Percentiles rank a stretch among this genome's conserved stretches.
These are phyloP conservation scores for Wilcoxina mikolae DNA, from an alignment of 495 filamentous ascomycete species.

Conservation along the genomic window DNA sequence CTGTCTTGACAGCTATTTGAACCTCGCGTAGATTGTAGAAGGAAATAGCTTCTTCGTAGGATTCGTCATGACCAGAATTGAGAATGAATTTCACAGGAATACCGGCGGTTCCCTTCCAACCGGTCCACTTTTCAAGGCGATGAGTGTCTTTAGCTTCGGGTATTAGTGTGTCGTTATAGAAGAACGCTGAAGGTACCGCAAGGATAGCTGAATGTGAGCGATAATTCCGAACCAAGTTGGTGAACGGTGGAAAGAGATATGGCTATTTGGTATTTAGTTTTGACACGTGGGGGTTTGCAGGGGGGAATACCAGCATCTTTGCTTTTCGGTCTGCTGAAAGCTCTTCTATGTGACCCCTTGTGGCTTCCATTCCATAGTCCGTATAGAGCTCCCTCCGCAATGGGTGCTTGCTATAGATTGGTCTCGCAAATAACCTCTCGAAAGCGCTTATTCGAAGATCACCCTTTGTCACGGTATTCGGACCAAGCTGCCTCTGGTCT, in stretches of 20 bases:
- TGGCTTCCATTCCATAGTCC: background rate
- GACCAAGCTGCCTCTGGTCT: constrained; percentile 39
- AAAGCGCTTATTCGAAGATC: constrained; percentile 36
- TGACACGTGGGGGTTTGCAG: constrained; percentile 10
- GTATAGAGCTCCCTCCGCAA: constrained; percentile 29
- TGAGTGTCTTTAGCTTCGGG: constrained; percentile 33
- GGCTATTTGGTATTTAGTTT: constrained; percentile 26
- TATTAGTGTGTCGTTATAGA: constrained; percentile 41
- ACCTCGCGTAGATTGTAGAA: constrained; percentile 42
- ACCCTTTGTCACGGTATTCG: background rate
- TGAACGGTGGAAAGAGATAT: constrained; percentile 37
- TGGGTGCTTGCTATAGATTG: constrained; percentile 38
- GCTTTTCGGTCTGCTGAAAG: background rate
- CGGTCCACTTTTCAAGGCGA: constrained; percentile 32
- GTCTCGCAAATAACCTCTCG: constrained; percentile 36
- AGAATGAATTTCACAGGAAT: constrained; percentile 40
- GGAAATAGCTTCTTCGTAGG: constrained; percentile 38
- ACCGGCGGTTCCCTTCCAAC: constrained; percentile 34
- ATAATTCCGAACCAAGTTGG: constrained; percentile 45
- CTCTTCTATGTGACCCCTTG: background rate
- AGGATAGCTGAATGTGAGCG: constrained; percentile 44
- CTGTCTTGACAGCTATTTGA: constrained; percentile 34
- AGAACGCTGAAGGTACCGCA: constrained; percentile 38
- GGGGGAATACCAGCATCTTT: constrained; percentile 4
- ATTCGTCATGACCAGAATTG: constrained; percentile 35